Conservation (phyloP, 495 filamentous ascomycete species). For the Penicillium riverlandense region DNA sequence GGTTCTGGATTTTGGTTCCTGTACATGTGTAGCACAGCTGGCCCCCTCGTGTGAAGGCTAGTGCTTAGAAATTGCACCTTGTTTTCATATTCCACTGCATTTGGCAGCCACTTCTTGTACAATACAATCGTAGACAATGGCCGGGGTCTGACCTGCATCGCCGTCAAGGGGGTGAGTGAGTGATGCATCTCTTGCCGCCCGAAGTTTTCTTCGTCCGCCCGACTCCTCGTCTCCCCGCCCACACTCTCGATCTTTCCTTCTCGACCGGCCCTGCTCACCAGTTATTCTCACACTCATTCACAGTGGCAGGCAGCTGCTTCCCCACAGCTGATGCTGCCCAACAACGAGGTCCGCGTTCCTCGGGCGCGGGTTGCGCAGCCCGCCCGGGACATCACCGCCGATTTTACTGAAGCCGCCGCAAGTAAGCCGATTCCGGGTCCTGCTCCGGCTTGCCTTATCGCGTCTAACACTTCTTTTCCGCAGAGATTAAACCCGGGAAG, state of each 20-base stretch:
- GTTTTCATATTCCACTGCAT: conserved; percentile 7
- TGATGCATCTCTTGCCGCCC: conserved; percentile 6
- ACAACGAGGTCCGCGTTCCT: conserved; percentile 28
- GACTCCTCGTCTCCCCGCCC: conserved; percentile 6
- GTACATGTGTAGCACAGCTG: conserved; percentile 43
- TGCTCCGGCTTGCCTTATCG: background rate
- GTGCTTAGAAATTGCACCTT: conserved; percentile 23
- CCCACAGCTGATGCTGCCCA: conserved; percentile 24
- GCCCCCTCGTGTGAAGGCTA: conserved; percentile 12
- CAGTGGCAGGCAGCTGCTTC: too few species aligned
- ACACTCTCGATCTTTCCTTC: conserved; percentile 11
- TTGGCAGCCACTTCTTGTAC: background rate
- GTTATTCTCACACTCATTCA: too few species aligned
- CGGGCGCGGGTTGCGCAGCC: conserved; percentile 34
- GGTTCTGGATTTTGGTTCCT: conserved; percentile 15
- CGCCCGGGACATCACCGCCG: conserved; percentile 67
- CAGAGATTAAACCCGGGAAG: conserved; percentile 70
- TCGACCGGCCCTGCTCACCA: background rate
- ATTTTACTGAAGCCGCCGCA: conserved; percentile 62
- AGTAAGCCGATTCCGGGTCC: conserved; percentile 41
- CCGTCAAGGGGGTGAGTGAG: too few species aligned
- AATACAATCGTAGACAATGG: too few species aligned
- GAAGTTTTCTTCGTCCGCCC: conserved; percentile 19
- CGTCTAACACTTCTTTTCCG: conserved; percentile 4
- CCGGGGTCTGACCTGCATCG: too few species aligned